A percentile compares a stretch with the other conserved stretches of the same genome.
Conservation (phyloP, 139 green algal species). For the Auxenochlorella protothecoides region DNA sequence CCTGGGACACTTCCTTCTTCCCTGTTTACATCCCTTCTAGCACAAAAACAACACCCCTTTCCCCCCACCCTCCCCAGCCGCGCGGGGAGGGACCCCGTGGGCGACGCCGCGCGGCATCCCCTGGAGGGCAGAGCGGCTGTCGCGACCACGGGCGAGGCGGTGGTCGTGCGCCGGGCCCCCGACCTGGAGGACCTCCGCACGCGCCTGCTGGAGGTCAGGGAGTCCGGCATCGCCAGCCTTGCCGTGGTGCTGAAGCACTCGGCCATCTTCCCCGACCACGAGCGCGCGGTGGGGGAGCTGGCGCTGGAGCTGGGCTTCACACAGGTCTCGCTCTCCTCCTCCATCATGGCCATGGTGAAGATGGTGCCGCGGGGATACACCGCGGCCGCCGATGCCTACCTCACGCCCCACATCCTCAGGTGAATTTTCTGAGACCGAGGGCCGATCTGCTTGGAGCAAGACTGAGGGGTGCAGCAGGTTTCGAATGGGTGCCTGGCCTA, state of each 20-base stretch:
- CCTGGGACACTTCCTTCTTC: no score
- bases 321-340: conserved; percentile 68
- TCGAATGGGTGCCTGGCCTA: no score
- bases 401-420: conserved; percentile 83
- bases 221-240: conserved; percentile 70
- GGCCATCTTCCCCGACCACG: conserved; percentile 81
- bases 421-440: conserved; percentile 6
- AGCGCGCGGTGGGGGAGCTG: conserved; percentile 58
- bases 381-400: conserved; percentile 89
- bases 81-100: conserved; percentile 4
- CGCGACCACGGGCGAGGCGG: conserved; percentile 64
- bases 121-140: conserved; percentile 21
- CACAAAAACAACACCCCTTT: no score
- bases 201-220: conserved; percentile 47
- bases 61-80: conserved; percentile 4
- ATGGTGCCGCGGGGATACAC: conserved; percentile 96
- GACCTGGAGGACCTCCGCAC: conserved; percentile 43
- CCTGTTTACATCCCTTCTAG: no score
- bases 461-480: no score
- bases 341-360: conserved; percentile 92
- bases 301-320: conserved; percentile 63
- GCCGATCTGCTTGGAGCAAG: no score
- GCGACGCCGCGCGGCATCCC: conserved; percentile 5
- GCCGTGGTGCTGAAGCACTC: conserved; percentile 91
- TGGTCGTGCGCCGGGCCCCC: conserved; percentile 49